Evolutionary conservation across 306 rosid species (phyloP).

Genomic region (Corylus americana): DNA sequence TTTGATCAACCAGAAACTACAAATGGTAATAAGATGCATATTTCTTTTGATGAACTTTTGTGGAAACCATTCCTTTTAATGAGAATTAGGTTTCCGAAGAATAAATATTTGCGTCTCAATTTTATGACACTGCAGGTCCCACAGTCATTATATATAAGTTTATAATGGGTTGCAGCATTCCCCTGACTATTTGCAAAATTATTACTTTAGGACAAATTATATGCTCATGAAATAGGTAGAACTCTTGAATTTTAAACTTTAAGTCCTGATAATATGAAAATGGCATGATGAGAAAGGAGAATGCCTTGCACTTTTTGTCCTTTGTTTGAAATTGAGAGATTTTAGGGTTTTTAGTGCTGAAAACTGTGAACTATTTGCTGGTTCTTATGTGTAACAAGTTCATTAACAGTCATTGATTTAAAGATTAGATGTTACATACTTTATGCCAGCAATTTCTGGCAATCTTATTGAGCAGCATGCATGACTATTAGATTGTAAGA

Average conservation of each 20-base stretch:
- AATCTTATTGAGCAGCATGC: neutral
- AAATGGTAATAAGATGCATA: constrained; percentile 61
- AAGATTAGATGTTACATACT: neutral
- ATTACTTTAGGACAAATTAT: neutral
- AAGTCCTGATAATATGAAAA: neutral
- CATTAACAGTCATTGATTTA: neutral
- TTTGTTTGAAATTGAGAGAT: neutral
- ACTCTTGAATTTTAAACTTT: neutral
- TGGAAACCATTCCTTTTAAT: constrained; percentile 15
- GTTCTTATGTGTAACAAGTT: neutral
- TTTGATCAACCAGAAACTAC: constrained; percentile 87
- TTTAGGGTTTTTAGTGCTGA: neutral
- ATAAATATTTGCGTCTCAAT: neutral
- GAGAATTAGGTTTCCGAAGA: constrained; percentile 19
- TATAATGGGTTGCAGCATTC: neutral
- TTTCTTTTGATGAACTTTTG: constrained; percentile 30
- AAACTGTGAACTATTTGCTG: neutral
- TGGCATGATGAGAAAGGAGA: neutral
- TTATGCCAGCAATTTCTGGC: neutral
- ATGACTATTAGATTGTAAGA: neutral
- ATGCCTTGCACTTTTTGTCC: neutral
- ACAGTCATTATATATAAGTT: neutral
- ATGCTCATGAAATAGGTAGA: neutral
- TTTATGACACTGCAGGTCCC: neutral
- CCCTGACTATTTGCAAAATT: neutral